Evolutionary conservation across 2,329 filamentous ascomycete genomes (phyloP), one percentile per base, ranked within the genome.

Genomic region (Bipolaris zeicola): DNA sequence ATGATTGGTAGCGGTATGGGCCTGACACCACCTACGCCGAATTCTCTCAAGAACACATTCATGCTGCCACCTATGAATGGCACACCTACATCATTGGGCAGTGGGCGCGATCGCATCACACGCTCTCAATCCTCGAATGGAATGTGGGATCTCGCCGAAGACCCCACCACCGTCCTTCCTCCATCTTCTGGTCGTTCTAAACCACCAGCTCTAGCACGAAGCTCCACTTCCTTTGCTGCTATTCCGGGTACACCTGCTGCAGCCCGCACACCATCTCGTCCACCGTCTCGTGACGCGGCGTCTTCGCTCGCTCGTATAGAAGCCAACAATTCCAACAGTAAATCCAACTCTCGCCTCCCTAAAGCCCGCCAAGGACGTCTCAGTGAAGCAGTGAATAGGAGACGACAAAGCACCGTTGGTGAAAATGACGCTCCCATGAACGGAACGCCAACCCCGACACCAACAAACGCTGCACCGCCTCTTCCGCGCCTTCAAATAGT

Each of bases 121-220:
- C 60, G 72, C 10, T 68, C 64, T 13, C 71, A 74, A 24, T 69
- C 66, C 6, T 69, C 71, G 6, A 64, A 61, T 6, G 65, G 63
- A 1, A 75, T 75, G 57, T 75, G 71, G 71, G 71, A 75, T 52
- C 63, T 74, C 5, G 61, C 63, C 11, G 71, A 73, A 60, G 72
- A 72, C 34, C 68, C 69, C 6, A 57, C 56, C 14, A 58, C 61
- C 5, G 43, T 42, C 11, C 61, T 62, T 14, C 66, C 66, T 7
- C 52, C 63, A n/a, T 68, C 65, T 1, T 63, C 60, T 11, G 55
- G 61, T 0, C 56, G 65, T 1, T 54, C 59, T 0, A 72, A 71
- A 57, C 53, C 64, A 1, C 59, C 62, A 6, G 52, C 64, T 11
- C 62, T 73, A 11, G 59, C 63, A 6, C 67, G 71, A 16, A 63